Base-by-base conservation (phyloP, 1,139 yeast genomes). In the Kodamaea alishanica region DNA sequence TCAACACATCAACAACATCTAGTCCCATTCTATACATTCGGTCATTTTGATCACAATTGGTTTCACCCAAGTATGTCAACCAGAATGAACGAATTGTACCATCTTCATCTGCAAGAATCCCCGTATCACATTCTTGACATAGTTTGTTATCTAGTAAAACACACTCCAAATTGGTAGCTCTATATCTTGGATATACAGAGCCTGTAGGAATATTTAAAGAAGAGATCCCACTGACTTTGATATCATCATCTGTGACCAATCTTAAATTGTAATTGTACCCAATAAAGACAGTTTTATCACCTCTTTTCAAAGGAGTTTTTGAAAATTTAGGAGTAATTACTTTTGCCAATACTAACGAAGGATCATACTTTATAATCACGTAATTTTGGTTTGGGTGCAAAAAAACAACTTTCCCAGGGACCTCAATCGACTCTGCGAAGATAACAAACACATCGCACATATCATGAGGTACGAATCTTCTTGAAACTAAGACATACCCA, bases 301-400 rank as follows among this genome's bases (percentile, higher is more conserved):
- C 96, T 56, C 89, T 79, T 48, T 76, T 72, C 52, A 89, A 67
- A 22, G 87, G 84, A 7, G 54, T 61, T 7, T 61, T 53, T 35
- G 84, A 70, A 47, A 88, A 74, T 41, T 67, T 68, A 3, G 96
- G 95, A 1, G 95, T 75, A 40, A 68, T 52, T 8, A 68, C 71
- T 33, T 63, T 71, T 6, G 74, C 70, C 38, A 60, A 54, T 6
- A 68, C 61, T 41, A 85, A 65, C 2, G 67, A 55, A 8, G 96
- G 92, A 56, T 90, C 96, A 56, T 87, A 90, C 57, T 86, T 79
- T 27, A 89, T 71, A 39, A 90, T 79, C 1, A 95, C 90, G 60
- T 85, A 88, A 52, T 89, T 89, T 52, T 84, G 88, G 38, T 86
- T 79, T 26, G 97, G 97, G 55, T 90, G 97, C 52, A 88, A 67